These are phyloP conservation scores for Colletotrichum sp. DNA, from an alignment of 2,329 filamentous ascomycete genomes.

Conservation along the genomic window DNA sequence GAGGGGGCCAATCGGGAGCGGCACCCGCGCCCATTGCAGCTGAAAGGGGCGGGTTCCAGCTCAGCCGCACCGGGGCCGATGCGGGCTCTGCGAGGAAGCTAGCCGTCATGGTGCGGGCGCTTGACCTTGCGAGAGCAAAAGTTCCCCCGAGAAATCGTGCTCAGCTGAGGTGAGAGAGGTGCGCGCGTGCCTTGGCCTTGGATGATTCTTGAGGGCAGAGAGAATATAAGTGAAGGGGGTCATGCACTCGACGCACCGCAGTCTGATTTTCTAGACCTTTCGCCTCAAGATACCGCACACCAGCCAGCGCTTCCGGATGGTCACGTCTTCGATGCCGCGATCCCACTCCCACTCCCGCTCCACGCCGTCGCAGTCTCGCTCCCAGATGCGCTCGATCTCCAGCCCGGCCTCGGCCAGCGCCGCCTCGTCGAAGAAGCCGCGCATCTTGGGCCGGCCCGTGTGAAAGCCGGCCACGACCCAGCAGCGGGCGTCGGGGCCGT, in stretches of 20 bases:
- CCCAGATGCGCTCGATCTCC: constrained; percentile 69
- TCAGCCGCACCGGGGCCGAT: constrained; percentile 11
- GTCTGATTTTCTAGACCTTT: not conserved
- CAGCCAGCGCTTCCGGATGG: constrained; percentile 73
- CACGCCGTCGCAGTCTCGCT: constrained; percentile 69
- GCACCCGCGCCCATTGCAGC: not conserved
- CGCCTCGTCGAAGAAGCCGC: constrained; percentile 63
- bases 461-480: constrained; percentile 77
- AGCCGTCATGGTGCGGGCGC: not conserved
- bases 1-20: not conserved
- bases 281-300: constrained; percentile 60
- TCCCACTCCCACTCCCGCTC: constrained; percentile 67
- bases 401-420: constrained; percentile 55
- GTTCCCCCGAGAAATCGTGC: not conserved
- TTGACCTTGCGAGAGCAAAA: not conserved
- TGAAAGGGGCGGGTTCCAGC: not conserved
- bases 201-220: not conserved
- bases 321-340: constrained; percentile 65
- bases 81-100: not conserved
- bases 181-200: not conserved
- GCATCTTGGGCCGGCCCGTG: constrained; percentile 70
- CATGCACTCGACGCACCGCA: not conserved
- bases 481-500: constrained; percentile 50
- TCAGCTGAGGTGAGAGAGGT: not conserved
- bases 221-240: not conserved